phyloP scores from a whole-genome alignment of 2,329 filamentous ascomycete species.

The Colletotrichum falcatum region DNA sequence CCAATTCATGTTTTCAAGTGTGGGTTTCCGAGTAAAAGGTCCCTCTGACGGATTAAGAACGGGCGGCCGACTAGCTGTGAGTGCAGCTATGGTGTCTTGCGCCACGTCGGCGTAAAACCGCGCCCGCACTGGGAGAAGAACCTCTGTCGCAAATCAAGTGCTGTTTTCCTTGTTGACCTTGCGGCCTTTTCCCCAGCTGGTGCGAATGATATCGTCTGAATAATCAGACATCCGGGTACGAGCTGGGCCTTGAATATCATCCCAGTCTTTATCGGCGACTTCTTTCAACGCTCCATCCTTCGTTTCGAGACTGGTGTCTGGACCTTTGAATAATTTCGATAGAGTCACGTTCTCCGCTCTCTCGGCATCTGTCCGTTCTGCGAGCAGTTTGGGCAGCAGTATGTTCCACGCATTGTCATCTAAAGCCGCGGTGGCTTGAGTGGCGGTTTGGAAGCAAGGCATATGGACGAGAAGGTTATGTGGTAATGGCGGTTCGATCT shows the following conservation, averaged over 20 bases:
- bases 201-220: constrained; percentile 77
- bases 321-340: constrained; percentile 49
- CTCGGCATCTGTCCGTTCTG: constrained; percentile 75
- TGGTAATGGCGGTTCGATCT: constrained; percentile 74
- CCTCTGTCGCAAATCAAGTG: constrained; percentile 77
- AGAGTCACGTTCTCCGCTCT: constrained; percentile 60
- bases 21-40: constrained; percentile 71
- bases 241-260: constrained; percentile 75
- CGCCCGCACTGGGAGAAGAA: constrained; percentile 74
- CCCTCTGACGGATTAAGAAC: constrained; percentile 62
- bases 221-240: constrained; percentile 73
- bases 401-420: constrained; percentile 77
- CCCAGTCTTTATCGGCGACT: constrained; percentile 75
- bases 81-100: constrained; percentile 62
- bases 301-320: constrained; percentile 51
- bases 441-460: constrained; percentile 78
- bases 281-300: constrained; percentile 54
- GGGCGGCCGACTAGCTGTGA: constrained; percentile 59
- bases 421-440: constrained; percentile 76
- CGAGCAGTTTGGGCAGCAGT: constrained; percentile 74
- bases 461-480: constrained; percentile 74
- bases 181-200: constrained; percentile 73
- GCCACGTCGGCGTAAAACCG: constrained; percentile 73
- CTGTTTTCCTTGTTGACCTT: constrained; percentile 73
- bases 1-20: constrained; percentile 89